Conservation (phyloP, 2,329 filamentous ascomycete genomes). For the Helicocarpus griseus region DNA sequence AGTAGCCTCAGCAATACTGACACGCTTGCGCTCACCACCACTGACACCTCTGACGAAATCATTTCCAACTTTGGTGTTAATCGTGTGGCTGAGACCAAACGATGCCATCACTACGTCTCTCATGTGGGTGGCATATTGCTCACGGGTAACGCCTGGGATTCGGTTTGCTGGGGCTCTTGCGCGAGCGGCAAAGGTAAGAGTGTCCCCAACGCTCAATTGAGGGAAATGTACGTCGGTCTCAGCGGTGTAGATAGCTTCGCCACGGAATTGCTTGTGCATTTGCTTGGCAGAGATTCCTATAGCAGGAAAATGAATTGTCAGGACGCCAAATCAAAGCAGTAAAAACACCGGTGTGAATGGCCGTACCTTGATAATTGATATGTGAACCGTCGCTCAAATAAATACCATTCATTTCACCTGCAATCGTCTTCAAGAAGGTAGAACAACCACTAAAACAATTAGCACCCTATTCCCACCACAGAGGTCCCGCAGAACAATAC, state of each 20-base stretch:
- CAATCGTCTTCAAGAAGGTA: conserved; percentile 73
- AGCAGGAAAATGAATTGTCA: neutral
- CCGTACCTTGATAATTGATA: conserved; percentile 63
- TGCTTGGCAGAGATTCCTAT: conserved; percentile 6
- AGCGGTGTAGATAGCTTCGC: conserved; percentile 77
- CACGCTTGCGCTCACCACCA: conserved; percentile 69
- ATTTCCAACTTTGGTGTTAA: conserved; percentile 76
- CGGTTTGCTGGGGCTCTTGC: conserved; percentile 72
- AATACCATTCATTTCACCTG: conserved; percentile 74
- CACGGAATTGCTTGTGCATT: conserved; percentile 54
- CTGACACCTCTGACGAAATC: conserved; percentile 71
- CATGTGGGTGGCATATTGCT: conserved; percentile 33
- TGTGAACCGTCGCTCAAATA: conserved; percentile 59
- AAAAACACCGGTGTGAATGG: neutral
- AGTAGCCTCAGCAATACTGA: conserved; percentile 77
- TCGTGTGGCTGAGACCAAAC: conserved; percentile 52
- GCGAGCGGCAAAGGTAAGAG: conserved; percentile 73
- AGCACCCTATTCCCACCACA: neutral
- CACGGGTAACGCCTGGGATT: conserved; percentile 44
- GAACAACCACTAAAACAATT: conserved; percentile 48
- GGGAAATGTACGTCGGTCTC: conserved; percentile 81
- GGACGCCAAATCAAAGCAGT: neutral
- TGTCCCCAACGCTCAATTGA: conserved; percentile 79
- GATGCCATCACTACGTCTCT: conserved; percentile 38
- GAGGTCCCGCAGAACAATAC: neutral